Evolutionary conservation across 495 filamentous ascomycete species (phyloP).

Genomic region (Penicillium cinerascens): DNA sequence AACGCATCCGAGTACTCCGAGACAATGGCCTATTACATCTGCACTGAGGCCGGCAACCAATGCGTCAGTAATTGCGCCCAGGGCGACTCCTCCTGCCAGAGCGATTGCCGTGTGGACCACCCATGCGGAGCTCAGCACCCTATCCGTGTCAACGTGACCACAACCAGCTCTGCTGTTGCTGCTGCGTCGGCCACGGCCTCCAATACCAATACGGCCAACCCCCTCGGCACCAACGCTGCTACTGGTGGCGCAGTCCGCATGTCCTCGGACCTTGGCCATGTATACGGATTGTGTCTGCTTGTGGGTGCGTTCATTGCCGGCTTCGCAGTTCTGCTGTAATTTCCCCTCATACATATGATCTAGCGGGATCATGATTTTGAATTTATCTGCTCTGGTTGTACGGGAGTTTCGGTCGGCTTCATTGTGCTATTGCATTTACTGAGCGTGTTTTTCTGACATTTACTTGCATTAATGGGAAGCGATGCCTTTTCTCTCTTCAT

Average conservation of each 20-base stretch:
- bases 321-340: slow-evolving; percentile 58
- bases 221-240: slow-evolving; percentile 7
- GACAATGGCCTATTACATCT: slow-evolving; percentile 83
- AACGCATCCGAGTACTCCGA: slow-evolving; percentile 80
- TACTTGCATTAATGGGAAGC: slow-evolving; percentile 7
- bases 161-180: slow-evolving; percentile 44
- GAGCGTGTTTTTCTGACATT: slow-evolving; percentile 9
- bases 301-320: slow-evolving; percentile 60
- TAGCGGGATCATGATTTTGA: neutral
- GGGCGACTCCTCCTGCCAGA: slow-evolving; percentile 56
- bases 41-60: slow-evolving; percentile 66
- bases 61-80: slow-evolving; percentile 60
- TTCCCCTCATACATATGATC: neutral
- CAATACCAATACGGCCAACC: slow-evolving; percentile 24
- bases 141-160: slow-evolving; percentile 55
- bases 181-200: slow-evolving; percentile 30
- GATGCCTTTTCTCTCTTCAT: neutral
- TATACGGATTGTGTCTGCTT: slow-evolving; percentile 56
- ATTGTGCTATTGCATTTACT: slow-evolving; percentile 10
- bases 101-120: slow-evolving; percentile 62
- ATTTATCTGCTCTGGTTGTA: neutral
- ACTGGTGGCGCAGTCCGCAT: slow-evolving; percentile 20
- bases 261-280: slow-evolving; percentile 50
- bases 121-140: slow-evolving; percentile 80
- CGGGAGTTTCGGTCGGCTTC: neutral